Evolutionary conservation across 139 green algal genomes (phyloP).

Genomic region (Nannochloris sp.): DNA sequence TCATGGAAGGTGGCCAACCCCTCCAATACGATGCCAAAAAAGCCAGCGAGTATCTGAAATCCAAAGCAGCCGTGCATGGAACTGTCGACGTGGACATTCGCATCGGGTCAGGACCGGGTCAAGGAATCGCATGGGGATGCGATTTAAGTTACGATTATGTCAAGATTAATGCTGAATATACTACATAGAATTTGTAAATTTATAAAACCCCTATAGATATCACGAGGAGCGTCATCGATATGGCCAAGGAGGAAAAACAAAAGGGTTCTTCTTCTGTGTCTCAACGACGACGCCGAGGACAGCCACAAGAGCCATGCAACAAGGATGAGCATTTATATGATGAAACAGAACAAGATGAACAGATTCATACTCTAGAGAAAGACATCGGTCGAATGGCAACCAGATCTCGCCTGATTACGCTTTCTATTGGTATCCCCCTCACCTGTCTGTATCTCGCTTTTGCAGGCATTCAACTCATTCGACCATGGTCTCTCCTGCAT

Average conservation of each 20-base stretch:
- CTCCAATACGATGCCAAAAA: constrained; percentile 79
- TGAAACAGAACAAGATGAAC: neutral
- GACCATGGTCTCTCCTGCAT: neutral
- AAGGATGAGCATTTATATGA: neutral
- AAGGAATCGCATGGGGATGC: constrained; percentile 72
- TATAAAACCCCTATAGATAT: no score
- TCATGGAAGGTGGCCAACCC: constrained; percentile 93
- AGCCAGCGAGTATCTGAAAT: constrained; percentile 86
- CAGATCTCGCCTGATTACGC: neutral
- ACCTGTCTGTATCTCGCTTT: neutral
- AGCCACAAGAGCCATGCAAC: neutral
- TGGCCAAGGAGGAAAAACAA: no score
- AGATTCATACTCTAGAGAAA: neutral
- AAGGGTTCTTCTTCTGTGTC: neutral
- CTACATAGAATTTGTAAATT: constrained; percentile 40
- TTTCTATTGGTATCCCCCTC: neutral
- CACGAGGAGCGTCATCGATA: no score
- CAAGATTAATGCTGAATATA: constrained; percentile 93
- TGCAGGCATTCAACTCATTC: neutral
- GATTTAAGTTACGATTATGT: constrained; percentile 84
- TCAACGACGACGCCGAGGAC: neutral
- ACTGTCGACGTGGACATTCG: constrained; percentile 58
- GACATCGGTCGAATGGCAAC: neutral
- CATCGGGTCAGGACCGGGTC: constrained; percentile 48
- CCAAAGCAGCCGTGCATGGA: constrained; percentile 57